phyloP scores from a whole-genome alignment of 306 rosid genomes.

The Vachellia pachyceras region DNA sequence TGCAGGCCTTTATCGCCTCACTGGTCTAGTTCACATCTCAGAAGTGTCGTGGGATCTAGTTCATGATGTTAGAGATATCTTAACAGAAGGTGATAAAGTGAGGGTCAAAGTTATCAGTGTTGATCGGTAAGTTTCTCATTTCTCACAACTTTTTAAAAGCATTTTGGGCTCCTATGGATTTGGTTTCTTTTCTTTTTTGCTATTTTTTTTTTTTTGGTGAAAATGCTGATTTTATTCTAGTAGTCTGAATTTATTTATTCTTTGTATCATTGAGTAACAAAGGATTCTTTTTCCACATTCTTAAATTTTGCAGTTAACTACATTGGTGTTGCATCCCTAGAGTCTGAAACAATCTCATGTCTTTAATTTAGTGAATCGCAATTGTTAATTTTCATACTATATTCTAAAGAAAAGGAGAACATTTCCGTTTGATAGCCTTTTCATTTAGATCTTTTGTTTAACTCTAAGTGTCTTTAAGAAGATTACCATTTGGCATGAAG shows the following conservation, averaged over 20 bases:
- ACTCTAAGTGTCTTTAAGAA: background rate
- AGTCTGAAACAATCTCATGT: background rate
- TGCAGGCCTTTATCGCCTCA: slow-evolving; percentile 89
- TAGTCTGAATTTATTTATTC: background rate
- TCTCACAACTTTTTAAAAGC: slow-evolving; percentile 16
- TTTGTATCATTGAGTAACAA: slow-evolving; percentile 8
- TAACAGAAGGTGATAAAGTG: slow-evolving; percentile 68
- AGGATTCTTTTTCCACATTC: background rate
- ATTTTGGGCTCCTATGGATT: background rate
- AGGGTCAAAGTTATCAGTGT: slow-evolving; percentile 70
- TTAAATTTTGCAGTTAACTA: background rate
- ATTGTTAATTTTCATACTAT: background rate
- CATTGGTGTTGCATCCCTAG: background rate
- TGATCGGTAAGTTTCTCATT: slow-evolving; percentile 74
- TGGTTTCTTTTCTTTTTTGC: background rate
- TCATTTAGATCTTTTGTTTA: slow-evolving; percentile 13
- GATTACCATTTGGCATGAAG: slow-evolving; percentile 2
- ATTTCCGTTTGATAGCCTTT: slow-evolving; percentile 17
- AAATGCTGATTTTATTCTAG: background rate
- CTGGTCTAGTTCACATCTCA: slow-evolving; percentile 88
- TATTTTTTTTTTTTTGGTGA: too few species aligned
- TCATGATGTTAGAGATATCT: slow-evolving; percentile 82
- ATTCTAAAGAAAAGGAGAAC: background rate
- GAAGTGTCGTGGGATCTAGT: slow-evolving; percentile 98
- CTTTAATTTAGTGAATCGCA: slow-evolving; percentile 14